These are phyloP conservation scores for Oryza longistaminata DNA, from an alignment of 176 grass and related monocot genomes.

Conservation along the genomic window DNA sequence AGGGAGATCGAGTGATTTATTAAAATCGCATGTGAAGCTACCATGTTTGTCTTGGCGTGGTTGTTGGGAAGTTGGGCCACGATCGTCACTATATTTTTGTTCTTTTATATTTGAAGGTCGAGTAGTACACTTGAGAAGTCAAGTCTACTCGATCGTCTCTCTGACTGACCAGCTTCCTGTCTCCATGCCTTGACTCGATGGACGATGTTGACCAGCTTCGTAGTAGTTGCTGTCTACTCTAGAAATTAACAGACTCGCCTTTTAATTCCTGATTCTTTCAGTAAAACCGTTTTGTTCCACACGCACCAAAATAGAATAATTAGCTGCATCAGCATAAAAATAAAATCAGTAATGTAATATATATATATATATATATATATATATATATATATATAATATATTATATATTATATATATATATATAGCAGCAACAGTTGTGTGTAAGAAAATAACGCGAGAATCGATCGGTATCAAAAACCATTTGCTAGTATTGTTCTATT, in stretches of 20 bases:
- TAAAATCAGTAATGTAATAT: too few relatives aligned
- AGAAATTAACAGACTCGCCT: neutral
- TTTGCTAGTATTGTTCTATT: neutral
- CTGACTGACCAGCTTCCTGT: neutral
- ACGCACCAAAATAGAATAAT: neutral
- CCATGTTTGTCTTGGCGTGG: neutral
- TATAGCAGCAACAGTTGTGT: too few relatives aligned
- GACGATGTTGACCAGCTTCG: too few relatives aligned
- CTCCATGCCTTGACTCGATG: neutral
- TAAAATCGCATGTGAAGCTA: slow-evolving; percentile 11
- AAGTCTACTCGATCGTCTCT: neutral
- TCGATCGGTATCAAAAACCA: too few relatives aligned
- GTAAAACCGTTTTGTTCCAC: neutral
- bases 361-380: too few relatives aligned
- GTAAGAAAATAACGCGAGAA: too few relatives aligned
- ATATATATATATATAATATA: too few relatives aligned
- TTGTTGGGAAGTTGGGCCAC: neutral
- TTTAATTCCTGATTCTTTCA: neutral
- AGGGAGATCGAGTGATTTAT: neutral
- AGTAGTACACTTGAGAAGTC: neutral
- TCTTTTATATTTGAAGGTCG: neutral
- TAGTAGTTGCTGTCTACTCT: too few relatives aligned
- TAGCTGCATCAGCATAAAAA: neutral
- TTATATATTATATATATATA: too few relatives aligned
- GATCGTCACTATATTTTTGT: neutral